Evolutionary conservation across 495 filamentous ascomycete genomes (phyloP).

Genomic region (Daldinia bambusicola): DNA sequence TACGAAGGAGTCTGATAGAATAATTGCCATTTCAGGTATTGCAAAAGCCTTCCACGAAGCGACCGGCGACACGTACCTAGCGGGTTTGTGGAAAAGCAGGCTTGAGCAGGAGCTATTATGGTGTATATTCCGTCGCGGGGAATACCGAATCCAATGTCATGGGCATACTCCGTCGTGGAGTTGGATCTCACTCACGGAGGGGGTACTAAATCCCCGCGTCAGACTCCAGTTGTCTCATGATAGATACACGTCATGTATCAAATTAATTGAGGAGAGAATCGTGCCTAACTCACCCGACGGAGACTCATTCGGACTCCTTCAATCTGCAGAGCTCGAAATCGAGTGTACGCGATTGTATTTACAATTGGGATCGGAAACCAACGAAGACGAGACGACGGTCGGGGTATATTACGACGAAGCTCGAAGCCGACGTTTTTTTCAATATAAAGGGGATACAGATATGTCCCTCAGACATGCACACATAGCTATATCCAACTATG

Average conservation of each 20-base stretch:
- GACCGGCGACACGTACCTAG: not conserved
- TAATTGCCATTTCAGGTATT: not conserved
- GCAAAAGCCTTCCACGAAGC: not conserved
- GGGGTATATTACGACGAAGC: not conserved
- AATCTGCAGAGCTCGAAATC: slow-evolving; percentile 13
- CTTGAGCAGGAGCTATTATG: not conserved
- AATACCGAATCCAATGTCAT: not conserved
- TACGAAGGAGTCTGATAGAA: not conserved
- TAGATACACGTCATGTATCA: not conserved
- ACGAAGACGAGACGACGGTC: not conserved
- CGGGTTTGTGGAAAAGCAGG: not conserved
- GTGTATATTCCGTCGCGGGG: not conserved
- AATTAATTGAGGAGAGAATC: not conserved
- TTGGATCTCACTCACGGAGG: not conserved
- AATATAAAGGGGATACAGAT: no score
- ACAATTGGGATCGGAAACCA: not conserved
- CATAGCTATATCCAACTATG: no score
- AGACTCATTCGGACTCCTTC: slow-evolving; percentile 5
- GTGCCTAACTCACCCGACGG: not conserved
- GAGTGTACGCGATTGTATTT: not conserved
- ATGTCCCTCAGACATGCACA: no score
- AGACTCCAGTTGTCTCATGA: no score
- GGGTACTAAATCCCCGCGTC: no score
- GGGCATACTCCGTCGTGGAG: not conserved
- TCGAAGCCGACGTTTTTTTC: not conserved